Evolutionary conservation across 108 stramenopile genomes (phyloP), one percentile per base, ranked within the genome.

Genomic region (Chaetoceros muelleri): DNA sequence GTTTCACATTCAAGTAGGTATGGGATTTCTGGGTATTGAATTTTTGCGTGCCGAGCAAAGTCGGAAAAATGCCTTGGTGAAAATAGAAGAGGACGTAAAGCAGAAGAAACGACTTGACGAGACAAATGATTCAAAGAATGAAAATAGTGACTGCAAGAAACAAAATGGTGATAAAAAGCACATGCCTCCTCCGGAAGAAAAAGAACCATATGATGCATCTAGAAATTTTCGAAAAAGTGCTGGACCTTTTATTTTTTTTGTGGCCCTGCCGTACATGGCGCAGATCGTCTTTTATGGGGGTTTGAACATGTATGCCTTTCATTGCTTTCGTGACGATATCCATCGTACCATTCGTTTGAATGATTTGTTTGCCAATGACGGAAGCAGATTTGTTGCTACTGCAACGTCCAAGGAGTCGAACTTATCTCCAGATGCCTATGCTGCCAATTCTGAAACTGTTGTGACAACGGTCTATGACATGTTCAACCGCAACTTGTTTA

Each of bases 401-500:
- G 78, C 90, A 40, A 40, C 34, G 13, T 40, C 34, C n/a, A 67
- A 61, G 27, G 81, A 92, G 50, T 72, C 75, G 3, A 70, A 85
- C 2, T 81, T 63, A n/a, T 68, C 74, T 44, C 84, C 84, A 19
- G 84, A 73, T 53, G 80, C 69, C 22, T 88, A 79, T 60, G 86
- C 80, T 13, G 53, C 53, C 16, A 73, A 71, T 55, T 85, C 85
- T 84, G 77, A 84, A 54, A 73, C 77, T 1, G 78, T 88, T 19
- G 73, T 92, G 25, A 62, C 61, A 0, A 92, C 81, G 18, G 63
- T 66, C 1, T 82, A 82, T 51, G 79, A 82, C 47, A 26, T 87
- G 23, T 67, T 92, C 71, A 92, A 92, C 52, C 76, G 90, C n/a
- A 92, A 92, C 48, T 29, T 92, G n/a, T 92, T 92, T 49, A 79